phyloP scores from a whole-genome alignment of 2,329 filamentous ascomycete genomes.

The Sporothrix globosa region DNA sequence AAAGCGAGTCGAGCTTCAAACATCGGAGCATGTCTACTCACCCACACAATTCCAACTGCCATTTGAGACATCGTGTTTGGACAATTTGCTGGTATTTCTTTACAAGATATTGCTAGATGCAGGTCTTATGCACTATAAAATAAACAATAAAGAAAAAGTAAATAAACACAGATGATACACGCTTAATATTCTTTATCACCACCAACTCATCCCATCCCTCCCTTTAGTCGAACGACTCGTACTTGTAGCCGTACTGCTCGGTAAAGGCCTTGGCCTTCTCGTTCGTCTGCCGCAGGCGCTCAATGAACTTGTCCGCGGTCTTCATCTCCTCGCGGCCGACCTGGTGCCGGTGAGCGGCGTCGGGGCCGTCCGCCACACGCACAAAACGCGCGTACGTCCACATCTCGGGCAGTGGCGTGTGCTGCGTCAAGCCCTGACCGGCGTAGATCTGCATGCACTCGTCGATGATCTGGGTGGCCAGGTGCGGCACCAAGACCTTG shows the following conservation, averaged over 20 bases:
- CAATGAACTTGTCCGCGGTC: constrained; percentile 62
- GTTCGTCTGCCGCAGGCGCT: constrained; percentile 65
- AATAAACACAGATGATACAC: constrained; percentile 8
- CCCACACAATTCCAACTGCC: too few species aligned
- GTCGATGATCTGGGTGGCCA: constrained; percentile 84
- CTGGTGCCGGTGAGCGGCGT: constrained; percentile 89
- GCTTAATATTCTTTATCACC: constrained; percentile 2
- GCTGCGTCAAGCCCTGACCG: constrained; percentile 86
- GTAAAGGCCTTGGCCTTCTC: constrained; percentile 67
- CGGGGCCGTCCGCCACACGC: constrained; percentile 86
- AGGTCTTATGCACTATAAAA: neutral
- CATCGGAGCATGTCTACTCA: too few species aligned
- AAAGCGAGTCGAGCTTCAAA: too few species aligned
- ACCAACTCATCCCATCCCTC: neutral
- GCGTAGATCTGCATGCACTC: constrained; percentile 91
- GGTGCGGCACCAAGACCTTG: constrained; percentile 86
- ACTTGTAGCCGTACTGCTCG: constrained; percentile 57
- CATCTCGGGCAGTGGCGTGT: constrained; percentile 90
- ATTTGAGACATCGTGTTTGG: too few species aligned
- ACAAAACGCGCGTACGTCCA: constrained; percentile 83
- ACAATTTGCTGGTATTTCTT: too few species aligned
- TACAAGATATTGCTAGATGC: constrained; percentile 9
- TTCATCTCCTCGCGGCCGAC: constrained; percentile 80
- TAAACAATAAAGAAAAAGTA: constrained; percentile 5
- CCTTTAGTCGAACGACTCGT: constrained; percentile 31